phyloP scores from a whole-genome alignment of 1,284 basidiomycete genomes.

The Fomitopsis pinicola region DNA sequence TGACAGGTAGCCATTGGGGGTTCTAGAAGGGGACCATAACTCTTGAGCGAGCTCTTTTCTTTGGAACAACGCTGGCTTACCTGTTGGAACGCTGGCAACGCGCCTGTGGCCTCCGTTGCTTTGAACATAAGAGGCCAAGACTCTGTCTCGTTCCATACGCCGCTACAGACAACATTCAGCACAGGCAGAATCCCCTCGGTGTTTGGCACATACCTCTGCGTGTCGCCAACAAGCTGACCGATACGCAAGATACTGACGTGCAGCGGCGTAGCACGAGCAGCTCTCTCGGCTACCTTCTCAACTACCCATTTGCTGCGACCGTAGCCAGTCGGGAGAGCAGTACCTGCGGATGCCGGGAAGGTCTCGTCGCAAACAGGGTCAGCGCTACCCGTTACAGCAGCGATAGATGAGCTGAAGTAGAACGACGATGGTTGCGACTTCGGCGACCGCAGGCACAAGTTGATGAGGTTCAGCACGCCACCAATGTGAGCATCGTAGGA shows the following conservation, averaged over 20 bases:
- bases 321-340: constrained; percentile 49
- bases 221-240: constrained; percentile 52
- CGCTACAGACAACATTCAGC: constrained; percentile 21
- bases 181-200: background rate
- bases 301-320: constrained; percentile 59
- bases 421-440: constrained; percentile 35
- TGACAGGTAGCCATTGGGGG: constrained; percentile 55
- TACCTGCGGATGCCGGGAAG: constrained; percentile 31
- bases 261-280: constrained; percentile 27
- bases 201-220: constrained; percentile 19
- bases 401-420: constrained; percentile 57
- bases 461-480: constrained; percentile 50
- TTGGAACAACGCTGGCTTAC: constrained; percentile 14
- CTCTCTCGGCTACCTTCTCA: constrained; percentile 49
- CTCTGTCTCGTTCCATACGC: constrained; percentile 61
- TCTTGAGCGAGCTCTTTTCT: too few relatives aligned
- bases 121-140: constrained; percentile 31
- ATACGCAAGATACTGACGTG: constrained; percentile 40
- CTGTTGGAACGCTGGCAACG: constrained; percentile 43
- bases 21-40: constrained; percentile 17
- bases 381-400: constrained; percentile 30
- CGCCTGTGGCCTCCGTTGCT: constrained; percentile 37
- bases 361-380: constrained; percentile 32
- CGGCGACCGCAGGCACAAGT: constrained; percentile 42
- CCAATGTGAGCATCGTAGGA: constrained; percentile 49